Evolutionary conservation across 1,284 basidiomycete genomes (phyloP).

Genomic region (Amylostereum areolatum): DNA sequence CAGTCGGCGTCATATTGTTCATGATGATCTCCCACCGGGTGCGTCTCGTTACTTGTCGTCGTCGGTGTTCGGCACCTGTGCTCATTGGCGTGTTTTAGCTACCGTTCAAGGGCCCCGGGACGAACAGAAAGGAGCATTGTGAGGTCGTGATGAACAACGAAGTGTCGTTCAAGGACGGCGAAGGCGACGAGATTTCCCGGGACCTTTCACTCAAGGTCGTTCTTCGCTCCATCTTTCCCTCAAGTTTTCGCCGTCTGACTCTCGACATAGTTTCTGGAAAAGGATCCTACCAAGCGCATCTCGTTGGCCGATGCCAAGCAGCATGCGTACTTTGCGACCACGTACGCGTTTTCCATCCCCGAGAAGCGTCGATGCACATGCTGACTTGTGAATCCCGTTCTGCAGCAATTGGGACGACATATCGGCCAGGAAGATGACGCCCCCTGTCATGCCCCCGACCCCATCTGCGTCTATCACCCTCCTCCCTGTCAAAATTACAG

Average conservation of each 20-base stretch:
- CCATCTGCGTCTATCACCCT: too few relatives aligned
- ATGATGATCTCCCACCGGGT: slow-evolving; percentile 46
- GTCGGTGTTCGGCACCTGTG: neutral
- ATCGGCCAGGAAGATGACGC: too few relatives aligned
- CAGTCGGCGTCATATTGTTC: slow-evolving; percentile 57
- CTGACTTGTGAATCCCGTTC: too few relatives aligned
- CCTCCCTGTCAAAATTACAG: too few relatives aligned
- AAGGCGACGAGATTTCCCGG: slow-evolving; percentile 10
- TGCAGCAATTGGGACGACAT: too few relatives aligned
- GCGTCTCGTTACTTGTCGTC: neutral
- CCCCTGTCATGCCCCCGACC: too few relatives aligned
- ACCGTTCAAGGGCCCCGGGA: slow-evolving; percentile 16
- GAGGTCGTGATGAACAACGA: slow-evolving; percentile 15
- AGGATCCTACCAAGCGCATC: slow-evolving; percentile 16
- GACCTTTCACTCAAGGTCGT: slow-evolving; percentile 5
- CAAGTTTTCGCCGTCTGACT: neutral
- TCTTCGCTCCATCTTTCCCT: slow-evolving; percentile 11
- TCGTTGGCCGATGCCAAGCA: slow-evolving; percentile 17
- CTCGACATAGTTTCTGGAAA: slow-evolving; percentile 18
- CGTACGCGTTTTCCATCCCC: slow-evolving; percentile 10
- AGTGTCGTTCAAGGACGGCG: slow-evolving; percentile 5
- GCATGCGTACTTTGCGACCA: slow-evolving; percentile 17
- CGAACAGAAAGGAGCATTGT: slow-evolving; percentile 9
- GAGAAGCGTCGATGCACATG: too few relatives aligned
- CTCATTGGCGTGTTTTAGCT: slow-evolving; percentile 11